A percentile compares a stretch with the other conserved stretches of the same genome.
These are phyloP conservation scores for Monascus ruber DNA, from an alignment of 2,329 filamentous ascomycete species.

Conservation along the genomic window DNA sequence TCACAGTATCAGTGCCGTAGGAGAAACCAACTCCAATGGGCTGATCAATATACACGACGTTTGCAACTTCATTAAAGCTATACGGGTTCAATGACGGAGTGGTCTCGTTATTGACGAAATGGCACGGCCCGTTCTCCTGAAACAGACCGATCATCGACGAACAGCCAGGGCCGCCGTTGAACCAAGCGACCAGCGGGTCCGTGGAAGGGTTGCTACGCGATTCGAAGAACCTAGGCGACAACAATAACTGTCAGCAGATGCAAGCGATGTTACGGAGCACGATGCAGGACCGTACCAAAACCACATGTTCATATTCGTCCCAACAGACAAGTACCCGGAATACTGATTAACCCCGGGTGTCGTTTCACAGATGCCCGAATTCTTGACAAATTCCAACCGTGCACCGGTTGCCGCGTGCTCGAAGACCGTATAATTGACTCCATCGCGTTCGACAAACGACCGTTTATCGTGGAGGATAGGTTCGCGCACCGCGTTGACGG, in stretches of 20 bases:
- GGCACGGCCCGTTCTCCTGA: conserved; percentile 35
- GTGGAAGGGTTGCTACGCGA: conserved; percentile 33
- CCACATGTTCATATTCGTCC: conserved; percentile 34
- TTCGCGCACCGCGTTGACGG: not conserved
- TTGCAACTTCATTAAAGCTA: conserved; percentile 50
- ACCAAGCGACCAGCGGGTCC: conserved; percentile 35
- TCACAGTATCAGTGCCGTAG: conserved; percentile 27
- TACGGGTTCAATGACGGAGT: conserved; percentile 38
- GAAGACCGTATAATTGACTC: conserved; percentile 35
- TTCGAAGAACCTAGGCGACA: conserved; percentile 33
- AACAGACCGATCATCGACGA: conserved; percentile 31
- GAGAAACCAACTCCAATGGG: conserved; percentile 46
- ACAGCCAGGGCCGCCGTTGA: conserved; percentile 39
- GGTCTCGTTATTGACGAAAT: conserved; percentile 27
- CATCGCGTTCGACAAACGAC: conserved; percentile 22
- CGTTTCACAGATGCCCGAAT: conserved; percentile 42
- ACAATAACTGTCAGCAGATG: not conserved
- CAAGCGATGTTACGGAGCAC: not conserved
- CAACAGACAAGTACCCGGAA: conserved; percentile 41
- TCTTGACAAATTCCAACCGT: conserved; percentile 38
- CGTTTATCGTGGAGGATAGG: conserved; percentile 27
- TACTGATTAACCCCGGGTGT: conserved; percentile 41
- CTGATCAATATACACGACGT: conserved; percentile 58
- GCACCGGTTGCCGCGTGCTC: conserved; percentile 38
- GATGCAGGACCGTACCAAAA: conserved; percentile 25